These are phyloP conservation scores for Mortierella sp. DNA, from an alignment of 371 early-diverging fungal genomes.

Conservation along the genomic window DNA sequence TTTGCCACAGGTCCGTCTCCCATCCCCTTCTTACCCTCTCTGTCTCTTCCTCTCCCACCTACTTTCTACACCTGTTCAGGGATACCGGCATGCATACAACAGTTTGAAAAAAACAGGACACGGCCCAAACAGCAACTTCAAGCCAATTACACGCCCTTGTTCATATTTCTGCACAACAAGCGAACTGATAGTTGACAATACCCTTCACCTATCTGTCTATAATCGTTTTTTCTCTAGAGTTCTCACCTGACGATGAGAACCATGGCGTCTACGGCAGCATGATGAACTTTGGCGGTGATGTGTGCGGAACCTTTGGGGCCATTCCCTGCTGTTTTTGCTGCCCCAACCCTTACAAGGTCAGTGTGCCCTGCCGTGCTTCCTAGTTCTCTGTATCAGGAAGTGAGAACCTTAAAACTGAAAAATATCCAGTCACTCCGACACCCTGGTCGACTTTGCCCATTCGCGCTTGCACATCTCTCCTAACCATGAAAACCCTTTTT, in stretches of 20 bases:
- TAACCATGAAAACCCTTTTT: background rate
- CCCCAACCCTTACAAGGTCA: constrained; percentile 82
- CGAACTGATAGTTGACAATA: background rate
- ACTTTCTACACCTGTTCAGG: background rate
- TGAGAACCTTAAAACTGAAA: background rate
- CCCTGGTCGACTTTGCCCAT: constrained; percentile 1
- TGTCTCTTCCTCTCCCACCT: background rate
- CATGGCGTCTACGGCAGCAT: constrained; percentile 50
- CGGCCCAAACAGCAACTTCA: background rate
- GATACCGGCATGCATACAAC: background rate
- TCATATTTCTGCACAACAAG: background rate
- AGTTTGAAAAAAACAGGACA: background rate
- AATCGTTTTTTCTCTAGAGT: constrained; percentile 7
- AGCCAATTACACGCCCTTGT: background rate
- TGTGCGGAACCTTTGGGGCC: constrained; percentile 36
- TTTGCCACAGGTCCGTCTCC: constrained; percentile 12
- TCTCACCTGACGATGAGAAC: constrained; percentile 50
- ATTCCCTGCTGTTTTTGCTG: constrained; percentile 78
- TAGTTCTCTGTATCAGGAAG: constrained; percentile 43
- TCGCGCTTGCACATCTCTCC: background rate
- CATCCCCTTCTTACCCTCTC: too few relatives aligned
- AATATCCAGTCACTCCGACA: background rate
- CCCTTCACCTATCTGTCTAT: background rate
- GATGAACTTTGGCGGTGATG: constrained; percentile 37
- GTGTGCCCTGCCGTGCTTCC: constrained; percentile 45